Conservation (phyloP, 148 eudicot genomes). For the Talinum fruticosum region DNA sequence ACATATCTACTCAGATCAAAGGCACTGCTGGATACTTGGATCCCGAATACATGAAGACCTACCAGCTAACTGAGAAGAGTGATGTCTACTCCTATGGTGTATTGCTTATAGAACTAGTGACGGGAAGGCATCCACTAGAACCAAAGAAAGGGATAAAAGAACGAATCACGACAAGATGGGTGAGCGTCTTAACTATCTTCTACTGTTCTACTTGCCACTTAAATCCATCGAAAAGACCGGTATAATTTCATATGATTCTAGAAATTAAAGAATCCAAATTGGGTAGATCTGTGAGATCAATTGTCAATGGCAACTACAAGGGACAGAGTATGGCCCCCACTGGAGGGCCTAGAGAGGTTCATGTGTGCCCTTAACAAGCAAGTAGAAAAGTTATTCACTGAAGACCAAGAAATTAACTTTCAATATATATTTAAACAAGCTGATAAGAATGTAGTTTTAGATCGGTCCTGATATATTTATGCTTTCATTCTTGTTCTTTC, state of each 20-base stretch:
- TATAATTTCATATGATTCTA: neutral
- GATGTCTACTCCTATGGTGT: slow-evolving; percentile 87
- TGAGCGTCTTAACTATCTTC: slow-evolving; percentile 30
- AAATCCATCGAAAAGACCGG: neutral
- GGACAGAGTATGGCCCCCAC: neutral
- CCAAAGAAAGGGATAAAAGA: slow-evolving; percentile 40
- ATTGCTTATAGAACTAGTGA: slow-evolving; percentile 62
- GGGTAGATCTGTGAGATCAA: neutral
- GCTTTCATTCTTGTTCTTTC: neutral
- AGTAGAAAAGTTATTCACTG: neutral
- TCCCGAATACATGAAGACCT: slow-evolving; percentile 71
- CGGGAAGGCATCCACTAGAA: slow-evolving; percentile 67
- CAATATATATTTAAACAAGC: neutral
- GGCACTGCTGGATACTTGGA: slow-evolving; percentile 82
- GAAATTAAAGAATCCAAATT: neutral
- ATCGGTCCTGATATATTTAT: neutral
- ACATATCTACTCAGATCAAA: slow-evolving; percentile 67
- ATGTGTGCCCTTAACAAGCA: neutral
- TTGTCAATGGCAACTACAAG: neutral
- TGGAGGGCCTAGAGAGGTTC: neutral
- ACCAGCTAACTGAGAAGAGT: slow-evolving; percentile 76
- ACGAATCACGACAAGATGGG: slow-evolving; percentile 61
- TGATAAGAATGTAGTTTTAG: neutral
- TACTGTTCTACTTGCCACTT: neutral
- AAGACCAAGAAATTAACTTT: neutral